Percentiles rank a stretch among this genome's conserved stretches.
These are phyloP conservation scores for Monilinia fructicola DNA, from an alignment of 2,329 filamentous ascomycete species.

Conservation along the genomic window DNA sequence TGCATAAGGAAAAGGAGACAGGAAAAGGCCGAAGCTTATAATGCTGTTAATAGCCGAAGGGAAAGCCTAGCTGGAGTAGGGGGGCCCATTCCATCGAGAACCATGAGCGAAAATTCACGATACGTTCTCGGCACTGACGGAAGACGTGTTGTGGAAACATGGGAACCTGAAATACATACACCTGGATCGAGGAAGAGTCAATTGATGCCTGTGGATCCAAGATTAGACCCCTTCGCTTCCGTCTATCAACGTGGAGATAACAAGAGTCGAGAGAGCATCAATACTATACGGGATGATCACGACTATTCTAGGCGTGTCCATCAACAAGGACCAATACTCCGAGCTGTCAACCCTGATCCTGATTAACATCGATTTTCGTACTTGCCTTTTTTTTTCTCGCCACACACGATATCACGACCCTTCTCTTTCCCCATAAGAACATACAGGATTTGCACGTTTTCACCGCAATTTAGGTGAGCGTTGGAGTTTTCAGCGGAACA, in stretches of 20 bases:
- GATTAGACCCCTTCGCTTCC: constrained; percentile 60
- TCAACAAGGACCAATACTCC: constrained; percentile 52
- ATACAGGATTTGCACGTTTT: constrained; percentile 25
- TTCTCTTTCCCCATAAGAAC: constrained; percentile 6
- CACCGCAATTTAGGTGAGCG: constrained; percentile 21
- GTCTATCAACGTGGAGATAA: constrained; percentile 55
- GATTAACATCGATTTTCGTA: constrained; percentile 24
- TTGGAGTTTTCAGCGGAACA: constrained; percentile 22
- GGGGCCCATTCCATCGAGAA: constrained; percentile 36
- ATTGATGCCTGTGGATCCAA: constrained; percentile 60
- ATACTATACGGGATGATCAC: constrained; percentile 62
- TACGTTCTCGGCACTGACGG: constrained; percentile 42
- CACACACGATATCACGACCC: constrained; percentile 22
- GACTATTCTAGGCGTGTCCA: constrained; percentile 59
- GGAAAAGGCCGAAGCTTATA: constrained; percentile 43
- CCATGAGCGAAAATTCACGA: constrained; percentile 42
- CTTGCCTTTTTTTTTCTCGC: constrained; percentile 23
- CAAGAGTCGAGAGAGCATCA: constrained; percentile 62
- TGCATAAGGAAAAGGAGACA: constrained; percentile 48
- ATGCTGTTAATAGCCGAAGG: constrained; percentile 29
- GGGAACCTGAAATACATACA: constrained; percentile 33
- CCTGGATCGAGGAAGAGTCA: constrained; percentile 49
- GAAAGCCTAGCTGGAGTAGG: constrained; percentile 30
- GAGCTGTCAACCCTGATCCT: constrained; percentile 60
- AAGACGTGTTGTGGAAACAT: constrained; percentile 38